Base-by-base conservation (phyloP, 495 filamentous ascomycete species). In the Trichocladium antarcticum region DNA sequence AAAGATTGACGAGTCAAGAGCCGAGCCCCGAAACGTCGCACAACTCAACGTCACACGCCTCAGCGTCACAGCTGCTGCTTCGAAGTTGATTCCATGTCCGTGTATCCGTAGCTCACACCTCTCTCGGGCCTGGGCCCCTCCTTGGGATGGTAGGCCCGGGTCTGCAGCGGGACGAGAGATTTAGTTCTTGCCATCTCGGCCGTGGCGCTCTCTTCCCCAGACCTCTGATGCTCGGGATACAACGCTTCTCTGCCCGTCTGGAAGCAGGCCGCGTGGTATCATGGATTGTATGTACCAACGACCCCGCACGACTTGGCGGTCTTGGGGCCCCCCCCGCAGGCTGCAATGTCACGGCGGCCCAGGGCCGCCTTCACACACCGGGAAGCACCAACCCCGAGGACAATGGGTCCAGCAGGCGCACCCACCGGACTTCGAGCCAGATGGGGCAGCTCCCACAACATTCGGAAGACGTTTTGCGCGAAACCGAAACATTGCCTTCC, bases 361-460 rank as follows among this genome's bases (percentile, higher is more conserved):
- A 32, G n/a, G 43, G 43, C 43, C 21, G 28, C 7, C 21, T 28
- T 21, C 31, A 12, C 45, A 34, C 12, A n/a, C n/a, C n/a, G n/a
- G n/a, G n/a, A n/a, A n/a, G n/a, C n/a, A n/a, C n/a, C 32, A 38
- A 44, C 27, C 32, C 24, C 17, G 39, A 32, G 3, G 16, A 14
- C 14, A 32, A 34, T 12, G 20, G 42, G 20, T 45, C 17, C 28
- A 45, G 20, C 42, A 35, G 35, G 27, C 38, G 34, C 20, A 12
- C 38, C 55, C 20, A 12, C 38, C 55, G 56, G 56, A 35, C 52
- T 19, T 49, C 9, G 40, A 11, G 31, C 52, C 56, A 10, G 37
- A 58, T 52, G 45, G 46, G 56, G 52, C 53, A 55, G 35, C 27
- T 53, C 47, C n/a, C n/a, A n/a, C n/a, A n/a, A 20, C 20, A 37